Evolutionary conservation across 805 yeast species (phyloP).

Genomic region (Yamadazyma philogaea): DNA sequence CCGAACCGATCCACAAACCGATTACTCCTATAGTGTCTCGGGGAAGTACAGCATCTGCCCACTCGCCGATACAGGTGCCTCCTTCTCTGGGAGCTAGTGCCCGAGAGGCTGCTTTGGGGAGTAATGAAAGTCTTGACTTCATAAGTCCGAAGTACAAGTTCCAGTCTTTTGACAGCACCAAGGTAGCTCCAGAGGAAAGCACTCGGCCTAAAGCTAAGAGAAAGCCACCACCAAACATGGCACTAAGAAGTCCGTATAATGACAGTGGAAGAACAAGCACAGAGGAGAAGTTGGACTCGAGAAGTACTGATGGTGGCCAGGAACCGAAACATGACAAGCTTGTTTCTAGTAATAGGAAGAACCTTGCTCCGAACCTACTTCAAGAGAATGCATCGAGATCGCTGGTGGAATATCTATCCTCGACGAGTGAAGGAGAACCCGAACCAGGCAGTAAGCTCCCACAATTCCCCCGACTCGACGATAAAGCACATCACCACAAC

Average conservation of each 20-base stretch:
- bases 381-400: constrained; percentile 9
- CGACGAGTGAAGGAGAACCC: constrained; percentile 7
- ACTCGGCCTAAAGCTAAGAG: constrained; percentile 17
- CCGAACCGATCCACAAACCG: constrained; percentile 6
- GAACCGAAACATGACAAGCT: neutral
- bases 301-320: neutral
- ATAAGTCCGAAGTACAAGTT: constrained; percentile 5
- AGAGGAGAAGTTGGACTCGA: neutral
- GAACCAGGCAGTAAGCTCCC: constrained; percentile 23
- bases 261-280: neutral
- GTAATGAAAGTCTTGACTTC: constrained; percentile 19
- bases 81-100: constrained; percentile 29
- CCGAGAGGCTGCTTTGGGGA: constrained; percentile 21
- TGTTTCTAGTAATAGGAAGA: neutral
- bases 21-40: constrained; percentile 10
- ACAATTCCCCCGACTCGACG: constrained; percentile 30
- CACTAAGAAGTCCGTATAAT: neutral
- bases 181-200: constrained; percentile 12
- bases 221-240: constrained; percentile 26
- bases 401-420: constrained; percentile 12
- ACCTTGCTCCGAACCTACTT: constrained; percentile 1
- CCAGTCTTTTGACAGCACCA: constrained; percentile 13
- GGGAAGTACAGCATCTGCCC: constrained; percentile 11
- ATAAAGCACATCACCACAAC: constrained; percentile 18
- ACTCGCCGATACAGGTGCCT: constrained; percentile 27